Percentiles rank a stretch among this genome's conserved stretches.
Evolutionary conservation across 192 early-diverging fungal species (phyloP).

Genomic region (Gamsiella multidivaricata): DNA sequence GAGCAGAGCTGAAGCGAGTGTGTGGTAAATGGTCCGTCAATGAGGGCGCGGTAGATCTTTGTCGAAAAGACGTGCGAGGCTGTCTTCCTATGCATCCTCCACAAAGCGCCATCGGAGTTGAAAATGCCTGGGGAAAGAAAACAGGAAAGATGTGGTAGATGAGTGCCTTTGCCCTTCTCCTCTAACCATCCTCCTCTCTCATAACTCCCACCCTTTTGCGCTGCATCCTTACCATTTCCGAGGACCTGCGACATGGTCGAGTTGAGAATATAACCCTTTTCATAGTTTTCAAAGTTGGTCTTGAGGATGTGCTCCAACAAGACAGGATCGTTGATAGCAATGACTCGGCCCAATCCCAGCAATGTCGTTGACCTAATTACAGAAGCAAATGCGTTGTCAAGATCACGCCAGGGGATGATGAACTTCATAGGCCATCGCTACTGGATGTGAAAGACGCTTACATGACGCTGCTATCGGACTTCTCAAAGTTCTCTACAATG

Average conservation of each 20-base stretch:
- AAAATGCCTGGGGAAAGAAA: slow-evolving; percentile 30
- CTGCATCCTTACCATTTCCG: slow-evolving; percentile 45
- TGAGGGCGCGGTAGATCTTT: slow-evolving; percentile 45
- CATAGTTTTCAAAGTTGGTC: slow-evolving; percentile 55
- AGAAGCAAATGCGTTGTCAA: too few species aligned
- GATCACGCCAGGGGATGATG: too few species aligned
- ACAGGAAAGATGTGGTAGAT: not conserved
- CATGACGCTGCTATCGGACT: slow-evolving; percentile 11
- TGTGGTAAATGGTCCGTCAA: slow-evolving; percentile 35
- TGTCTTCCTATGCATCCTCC: slow-evolving; percentile 50
- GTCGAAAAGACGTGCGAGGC: slow-evolving; percentile 51
- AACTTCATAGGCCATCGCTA: too few species aligned
- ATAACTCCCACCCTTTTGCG: not conserved
- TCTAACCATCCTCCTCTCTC: not conserved
- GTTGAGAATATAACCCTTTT: slow-evolving; percentile 36
- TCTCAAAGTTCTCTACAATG: slow-evolving; percentile 25
- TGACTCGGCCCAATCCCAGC: slow-evolving; percentile 43
- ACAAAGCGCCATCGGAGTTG: slow-evolving; percentile 45
- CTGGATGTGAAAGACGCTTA: not conserved
- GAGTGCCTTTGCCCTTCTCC: not conserved
- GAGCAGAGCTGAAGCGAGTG: slow-evolving; percentile 31
- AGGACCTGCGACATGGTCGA: slow-evolving; percentile 32
- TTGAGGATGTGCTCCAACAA: slow-evolving; percentile 51
- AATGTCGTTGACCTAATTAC: slow-evolving; percentile 38
- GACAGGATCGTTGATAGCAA: slow-evolving; percentile 43